Base-by-base conservation (phyloP, 2,329 filamentous ascomycete species). In the Verticillium dahliae region DNA sequence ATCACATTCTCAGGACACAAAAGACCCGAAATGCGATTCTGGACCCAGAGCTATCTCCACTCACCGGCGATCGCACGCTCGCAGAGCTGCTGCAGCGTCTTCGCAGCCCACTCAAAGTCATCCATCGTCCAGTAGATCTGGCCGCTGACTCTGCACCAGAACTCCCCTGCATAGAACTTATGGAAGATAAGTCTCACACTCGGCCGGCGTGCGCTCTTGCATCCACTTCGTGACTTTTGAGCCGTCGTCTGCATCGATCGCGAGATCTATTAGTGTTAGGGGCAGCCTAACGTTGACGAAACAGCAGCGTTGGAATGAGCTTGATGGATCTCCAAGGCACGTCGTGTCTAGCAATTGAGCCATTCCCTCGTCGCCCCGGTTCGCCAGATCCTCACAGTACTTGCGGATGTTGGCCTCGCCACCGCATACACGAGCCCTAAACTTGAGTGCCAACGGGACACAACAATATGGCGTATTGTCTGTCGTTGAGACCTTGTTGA, bases 111-210 rank as follows among this genome's bases (percentile, higher is more conserved):
- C 66, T 85, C 81, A 69, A 90, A 91, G 73, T 91, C 88, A 9
- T 75, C 77, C 60, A 83, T 71, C 56, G 88, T 87, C 41, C 91
- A 72, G 71, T 90, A 92, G 1, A 90, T 77, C 75, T 91, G 88
- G 27, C 77, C 86, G 69, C 85, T 88, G 61, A 91, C 68, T 45
- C 89, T 74, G 0, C 79, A 77, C 87, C 87, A 91, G 72, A 86
- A 81, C 62, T 73, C 76, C 1, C 79, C 80, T 0, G 74, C 78
- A 69, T 90, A 85, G 39, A 78, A 77, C 59, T 83, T 78, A 10
- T 13, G 83, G 79, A 55, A 89, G 74, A 66, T 86, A 89, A 0
- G 87, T 89, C 54, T 84, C 75, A 66, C 78, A 75, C 38, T 79
- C 74, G 1, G 73, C 66, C 14, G 78, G 67, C 27, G 83, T 62